Conservation (phyloP, 768 basidiomycete species). For the Boletus rex-veris region DNA sequence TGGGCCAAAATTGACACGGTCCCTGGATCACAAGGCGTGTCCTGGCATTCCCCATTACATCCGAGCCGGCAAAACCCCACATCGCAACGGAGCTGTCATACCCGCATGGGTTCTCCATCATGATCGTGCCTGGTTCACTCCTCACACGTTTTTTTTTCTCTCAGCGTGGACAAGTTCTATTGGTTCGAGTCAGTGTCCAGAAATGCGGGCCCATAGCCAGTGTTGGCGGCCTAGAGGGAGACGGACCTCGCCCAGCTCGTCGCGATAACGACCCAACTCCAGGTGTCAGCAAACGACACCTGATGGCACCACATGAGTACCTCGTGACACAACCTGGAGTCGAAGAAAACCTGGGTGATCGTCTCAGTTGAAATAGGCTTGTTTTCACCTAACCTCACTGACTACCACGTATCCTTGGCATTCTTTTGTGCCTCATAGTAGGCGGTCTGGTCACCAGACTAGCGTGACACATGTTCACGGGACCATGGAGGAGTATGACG, state of each 20-base stretch:
- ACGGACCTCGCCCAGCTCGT: no score
- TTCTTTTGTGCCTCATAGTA: no score
- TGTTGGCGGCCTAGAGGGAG: no score
- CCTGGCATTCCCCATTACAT: background rate
- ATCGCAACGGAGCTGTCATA: conserved; percentile 21
- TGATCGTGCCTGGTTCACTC: conserved; percentile 5
- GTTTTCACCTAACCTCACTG: background rate
- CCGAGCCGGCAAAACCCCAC: conserved; percentile 14
- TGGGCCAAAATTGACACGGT: conserved; percentile 1
- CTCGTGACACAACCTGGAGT: background rate
- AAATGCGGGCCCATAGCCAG: no score
- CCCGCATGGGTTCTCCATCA: conserved; percentile 16
- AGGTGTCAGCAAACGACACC: background rate
- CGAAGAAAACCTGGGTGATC: background rate
- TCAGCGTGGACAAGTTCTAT: no score
- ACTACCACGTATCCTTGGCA: no score
- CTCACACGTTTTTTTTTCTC: background rate
- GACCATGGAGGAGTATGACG: background rate
- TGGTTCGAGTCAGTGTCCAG: no score
- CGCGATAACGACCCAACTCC: no score
- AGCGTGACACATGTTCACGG: background rate
- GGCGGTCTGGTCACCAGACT: no score
- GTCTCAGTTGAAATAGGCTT: background rate
- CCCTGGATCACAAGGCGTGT: conserved; percentile 2
- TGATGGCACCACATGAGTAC: background rate